Percentiles rank a stretch among this genome's conserved stretches.
Evolutionary conservation across 139 green algal species (phyloP).

Genomic region (Picochlorum sp.): DNA sequence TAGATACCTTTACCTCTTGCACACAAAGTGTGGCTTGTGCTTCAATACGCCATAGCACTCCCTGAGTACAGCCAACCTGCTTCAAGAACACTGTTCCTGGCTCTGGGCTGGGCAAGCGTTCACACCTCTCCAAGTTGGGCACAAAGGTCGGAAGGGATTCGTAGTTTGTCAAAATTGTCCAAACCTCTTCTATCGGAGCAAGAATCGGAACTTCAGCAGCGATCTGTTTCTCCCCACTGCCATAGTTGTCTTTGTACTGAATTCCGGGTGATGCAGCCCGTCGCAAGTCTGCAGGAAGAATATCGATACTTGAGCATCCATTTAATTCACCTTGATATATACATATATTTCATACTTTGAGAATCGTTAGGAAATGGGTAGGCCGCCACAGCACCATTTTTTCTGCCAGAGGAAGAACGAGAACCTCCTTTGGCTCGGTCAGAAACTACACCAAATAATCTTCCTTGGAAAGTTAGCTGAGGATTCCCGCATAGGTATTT

Average conservation of each 20-base stretch:
- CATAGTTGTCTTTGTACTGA: not conserved
- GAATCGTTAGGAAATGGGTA: no score
- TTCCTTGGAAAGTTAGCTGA: no score
- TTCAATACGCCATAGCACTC: conserved; percentile 36
- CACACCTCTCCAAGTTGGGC: conserved; percentile 40
- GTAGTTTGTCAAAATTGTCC: conserved; percentile 47
- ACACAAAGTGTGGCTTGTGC: conserved; percentile 36
- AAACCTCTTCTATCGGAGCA: conserved; percentile 29
- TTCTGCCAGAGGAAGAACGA: no score
- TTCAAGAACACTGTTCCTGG: conserved; percentile 10
- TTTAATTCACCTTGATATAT: not conserved
- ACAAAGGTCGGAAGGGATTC: conserved; percentile 37
- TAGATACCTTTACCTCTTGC: conserved; percentile 10
- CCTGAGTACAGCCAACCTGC: conserved; percentile 34
- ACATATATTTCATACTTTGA: no score
- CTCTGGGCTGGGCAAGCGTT: conserved; percentile 13
- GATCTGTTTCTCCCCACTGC: conserved; percentile 3
- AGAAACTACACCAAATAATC: no score
- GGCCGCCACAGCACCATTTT: no score
- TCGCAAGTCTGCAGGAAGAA: not conserved
- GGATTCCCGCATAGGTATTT: no score
- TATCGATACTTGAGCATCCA: not conserved
- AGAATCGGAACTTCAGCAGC: conserved; percentile 32
- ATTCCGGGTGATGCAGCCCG: not conserved
- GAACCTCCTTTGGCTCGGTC: no score